Conservation (phyloP, 2,329 filamentous ascomycete species). For the Aspergillus ustus region DNA sequence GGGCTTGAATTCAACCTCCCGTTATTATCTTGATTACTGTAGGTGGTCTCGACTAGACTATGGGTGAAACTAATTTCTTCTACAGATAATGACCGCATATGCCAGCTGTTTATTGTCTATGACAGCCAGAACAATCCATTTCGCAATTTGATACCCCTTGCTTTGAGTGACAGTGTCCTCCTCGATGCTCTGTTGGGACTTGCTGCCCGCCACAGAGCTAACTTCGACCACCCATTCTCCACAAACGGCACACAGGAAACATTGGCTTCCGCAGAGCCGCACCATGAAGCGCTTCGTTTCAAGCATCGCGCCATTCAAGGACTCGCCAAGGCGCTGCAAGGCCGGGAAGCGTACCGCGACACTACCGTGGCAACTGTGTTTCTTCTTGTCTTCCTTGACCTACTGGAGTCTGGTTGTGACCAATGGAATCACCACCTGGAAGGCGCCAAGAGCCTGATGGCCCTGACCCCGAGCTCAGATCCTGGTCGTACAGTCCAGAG, state of each 20-base stretch:
- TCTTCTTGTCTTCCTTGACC: slow-evolving; percentile 38
- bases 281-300: slow-evolving; percentile 37
- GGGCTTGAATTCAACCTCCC: slow-evolving; percentile 27
- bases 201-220: slow-evolving; percentile 40
- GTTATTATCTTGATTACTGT: slow-evolving; percentile 43
- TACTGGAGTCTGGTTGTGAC: slow-evolving; percentile 39
- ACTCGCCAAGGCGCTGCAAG: slow-evolving; percentile 28
- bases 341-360: slow-evolving; percentile 25
- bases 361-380: slow-evolving; percentile 41
- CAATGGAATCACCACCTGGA: slow-evolving; percentile 41
- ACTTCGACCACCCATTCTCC: slow-evolving; percentile 31
- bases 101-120: slow-evolving; percentile 41
- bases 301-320: slow-evolving; percentile 41
- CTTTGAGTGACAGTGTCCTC: slow-evolving; percentile 33
- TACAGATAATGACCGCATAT: slow-evolving; percentile 41
- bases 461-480: slow-evolving; percentile 22
- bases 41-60: background rate
- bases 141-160: slow-evolving; percentile 36
- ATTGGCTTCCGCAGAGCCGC: slow-evolving; percentile 16
- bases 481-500: slow-evolving; percentile 34
- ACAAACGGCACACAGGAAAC: slow-evolving; percentile 8
- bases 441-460: slow-evolving; percentile 36
- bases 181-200: slow-evolving; percentile 40
- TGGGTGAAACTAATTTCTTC: slow-evolving; percentile 22
- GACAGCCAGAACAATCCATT: slow-evolving; percentile 42